A percentile compares a stretch with the other conserved stretches of the same genome.
phyloP scores from a whole-genome alignment of 257 asterid species.

The Gentiana straminea region DNA sequence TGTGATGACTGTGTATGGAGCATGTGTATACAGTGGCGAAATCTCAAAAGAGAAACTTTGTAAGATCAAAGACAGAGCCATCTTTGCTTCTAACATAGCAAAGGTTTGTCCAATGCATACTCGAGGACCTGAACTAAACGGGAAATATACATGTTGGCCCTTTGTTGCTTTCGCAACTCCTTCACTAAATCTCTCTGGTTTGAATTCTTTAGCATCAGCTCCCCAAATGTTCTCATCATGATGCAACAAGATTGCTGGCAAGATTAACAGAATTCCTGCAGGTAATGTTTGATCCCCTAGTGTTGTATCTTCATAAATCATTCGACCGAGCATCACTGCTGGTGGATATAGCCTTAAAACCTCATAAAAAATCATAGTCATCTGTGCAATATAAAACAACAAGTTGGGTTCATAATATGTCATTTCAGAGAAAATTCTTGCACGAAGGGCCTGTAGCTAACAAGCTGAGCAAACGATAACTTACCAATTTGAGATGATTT shows the following conservation, averaged over 20 bases:
- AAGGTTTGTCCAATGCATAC: slow-evolving; percentile 22
- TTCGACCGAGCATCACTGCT: not conserved
- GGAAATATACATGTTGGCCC: slow-evolving; percentile 8
- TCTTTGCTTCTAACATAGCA: slow-evolving; percentile 18
- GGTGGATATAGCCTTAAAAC: slow-evolving; percentile 21
- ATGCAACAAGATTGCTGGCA: slow-evolving; percentile 11
- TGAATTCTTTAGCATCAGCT: slow-evolving; percentile 19
- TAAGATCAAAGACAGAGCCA: slow-evolving; percentile 18
- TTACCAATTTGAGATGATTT: slow-evolving; percentile 15
- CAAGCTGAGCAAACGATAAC: not conserved
- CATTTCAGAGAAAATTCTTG: too few species aligned
- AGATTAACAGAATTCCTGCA: slow-evolving; percentile 3
- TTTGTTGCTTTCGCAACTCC: slow-evolving; percentile 23
- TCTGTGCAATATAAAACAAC: slow-evolving; percentile 2
- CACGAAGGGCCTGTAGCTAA: too few species aligned
- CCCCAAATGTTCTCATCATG: slow-evolving; percentile 25
- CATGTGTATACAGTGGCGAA: slow-evolving; percentile 23
- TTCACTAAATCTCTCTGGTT: slow-evolving; percentile 18
- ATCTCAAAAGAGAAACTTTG: slow-evolving; percentile 16
- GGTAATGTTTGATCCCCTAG: slow-evolving; percentile 14
- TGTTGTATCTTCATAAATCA: slow-evolving; percentile 6
- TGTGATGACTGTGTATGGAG: slow-evolving; percentile 10
- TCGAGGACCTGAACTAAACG: slow-evolving; percentile 22
- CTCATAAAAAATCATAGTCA: slow-evolving; percentile 22
- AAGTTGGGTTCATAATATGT: too few species aligned